Base-by-base conservation (phyloP, 306 rosid species). In the Hippophae gyantsensis region DNA sequence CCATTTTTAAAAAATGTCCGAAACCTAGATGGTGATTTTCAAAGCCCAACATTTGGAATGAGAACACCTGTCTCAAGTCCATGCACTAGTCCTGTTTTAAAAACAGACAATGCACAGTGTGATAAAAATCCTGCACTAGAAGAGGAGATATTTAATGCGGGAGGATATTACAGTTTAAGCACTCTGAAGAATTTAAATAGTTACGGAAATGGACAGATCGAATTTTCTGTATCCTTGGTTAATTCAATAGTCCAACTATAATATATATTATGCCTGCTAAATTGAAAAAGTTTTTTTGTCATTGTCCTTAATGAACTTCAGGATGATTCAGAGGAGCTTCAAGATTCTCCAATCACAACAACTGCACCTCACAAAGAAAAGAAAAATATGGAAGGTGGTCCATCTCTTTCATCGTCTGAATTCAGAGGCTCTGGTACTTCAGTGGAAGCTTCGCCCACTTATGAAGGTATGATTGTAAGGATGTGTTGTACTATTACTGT, bases 141-240 rank as follows among this genome's bases (percentile, higher is more conserved):
- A 23, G 71, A 74, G 74, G 77, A 63, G 64, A 69, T 52, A 52
- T 70, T 72, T 79, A 73, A 73, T 60, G 66, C 67, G 47, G 84
- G 80, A 68, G 61, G 74, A 67, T 62, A 65, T 71, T 64, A 41
- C 61, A 69, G 75, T 67, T 80, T 85, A 70, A 64, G 69, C 60
- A 72, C 65, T 76, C 65, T 71, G 44, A 78, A 52, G 72, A 59
- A 69, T 54, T 69, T 56, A 43, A 78, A 73, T 51, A 49, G 69
- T 67, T 42, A 60, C 56, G 63, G 61, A 58, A 61, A 68, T 65
- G 70, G 67, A 56, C 72, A 69, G 52, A 61, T 46, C 62, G 65
- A 71, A 41, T 70, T 67, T 80, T 78, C 76, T 57, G 96, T 88
- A 92, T 85, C 95, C 96, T 74, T 76, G 45, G 8, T 74, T 65